These are phyloP conservation scores for Starmerella bombi DNA, from an alignment of 805 yeast genomes.

Conservation along the genomic window DNA sequence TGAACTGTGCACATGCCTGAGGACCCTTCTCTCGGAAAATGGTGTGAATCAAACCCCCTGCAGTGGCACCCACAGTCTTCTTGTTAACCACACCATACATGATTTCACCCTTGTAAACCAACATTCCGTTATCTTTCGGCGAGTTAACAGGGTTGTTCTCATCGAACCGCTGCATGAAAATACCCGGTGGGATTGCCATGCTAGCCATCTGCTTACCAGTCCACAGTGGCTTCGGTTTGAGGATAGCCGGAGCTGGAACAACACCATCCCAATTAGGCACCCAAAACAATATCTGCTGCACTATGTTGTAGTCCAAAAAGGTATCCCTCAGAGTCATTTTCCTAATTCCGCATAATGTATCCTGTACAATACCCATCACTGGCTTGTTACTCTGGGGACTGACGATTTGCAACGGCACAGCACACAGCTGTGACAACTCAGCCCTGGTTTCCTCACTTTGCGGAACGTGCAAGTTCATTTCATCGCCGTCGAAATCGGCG, in stretches of 20 bases:
- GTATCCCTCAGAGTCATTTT: slow-evolving; percentile 86
- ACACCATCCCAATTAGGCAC: slow-evolving; percentile 98
- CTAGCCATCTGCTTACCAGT: slow-evolving; percentile 91
- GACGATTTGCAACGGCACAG: slow-evolving; percentile 94
- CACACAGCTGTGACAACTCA: slow-evolving; percentile 85
- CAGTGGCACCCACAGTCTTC: slow-evolving; percentile 96
- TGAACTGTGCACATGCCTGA: slow-evolving; percentile 70
- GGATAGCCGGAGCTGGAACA: slow-evolving; percentile 85
- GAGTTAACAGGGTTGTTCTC: slow-evolving; percentile 71
- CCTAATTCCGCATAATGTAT: slow-evolving; percentile 92
- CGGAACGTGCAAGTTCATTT: slow-evolving; percentile 98
- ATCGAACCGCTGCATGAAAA: slow-evolving; percentile 85
- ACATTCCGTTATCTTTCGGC: slow-evolving; percentile 92
- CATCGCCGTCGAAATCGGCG: slow-evolving; percentile 99
- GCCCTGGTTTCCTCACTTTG: slow-evolving; percentile 97
- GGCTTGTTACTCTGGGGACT: slow-evolving; percentile 98
- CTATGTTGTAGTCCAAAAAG: slow-evolving; percentile 82
- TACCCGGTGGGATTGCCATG: slow-evolving; percentile 89
- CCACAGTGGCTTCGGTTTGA: slow-evolving; percentile 95
- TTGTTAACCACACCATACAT: slow-evolving; percentile 97
- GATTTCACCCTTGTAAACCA: slow-evolving; percentile 87
- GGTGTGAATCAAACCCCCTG: slow-evolving; percentile 94
- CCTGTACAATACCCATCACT: slow-evolving; percentile 99
- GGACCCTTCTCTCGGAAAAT: slow-evolving; percentile 98
- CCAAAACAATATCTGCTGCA: slow-evolving; percentile 94